These are phyloP conservation scores for Graphilbum sp. DNA, from an alignment of 2,329 filamentous ascomycete species.

Conservation along the genomic window DNA sequence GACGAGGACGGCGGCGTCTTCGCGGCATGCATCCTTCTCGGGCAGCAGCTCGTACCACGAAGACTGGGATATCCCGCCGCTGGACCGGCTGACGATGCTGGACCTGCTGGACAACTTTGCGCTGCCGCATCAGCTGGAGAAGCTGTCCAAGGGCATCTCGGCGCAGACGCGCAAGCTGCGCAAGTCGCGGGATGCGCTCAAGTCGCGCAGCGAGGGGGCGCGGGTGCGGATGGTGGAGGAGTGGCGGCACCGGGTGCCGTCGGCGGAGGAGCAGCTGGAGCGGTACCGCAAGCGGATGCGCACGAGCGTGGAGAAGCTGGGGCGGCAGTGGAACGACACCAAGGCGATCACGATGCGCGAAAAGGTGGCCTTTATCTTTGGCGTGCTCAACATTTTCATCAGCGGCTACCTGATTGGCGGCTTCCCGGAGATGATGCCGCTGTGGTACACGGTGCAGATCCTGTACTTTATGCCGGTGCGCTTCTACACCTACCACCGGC, in stretches of 20 bases:
- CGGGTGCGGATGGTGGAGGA: slow-evolving; percentile 83
- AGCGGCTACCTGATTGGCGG: slow-evolving; percentile 87
- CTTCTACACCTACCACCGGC: slow-evolving; percentile 76
- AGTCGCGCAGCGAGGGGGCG: slow-evolving; percentile 59
- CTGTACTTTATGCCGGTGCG: slow-evolving; percentile 96
- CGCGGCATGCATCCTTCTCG: slow-evolving; percentile 69
- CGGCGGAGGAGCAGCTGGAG: slow-evolving; percentile 81
- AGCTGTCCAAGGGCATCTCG: slow-evolving; percentile 67
- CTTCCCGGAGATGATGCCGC: slow-evolving; percentile 69
- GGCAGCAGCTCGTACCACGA: slow-evolving; percentile 73
- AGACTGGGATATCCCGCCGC: slow-evolving; percentile 77
- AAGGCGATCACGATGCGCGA: slow-evolving; percentile 78
- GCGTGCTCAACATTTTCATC: slow-evolving; percentile 93
- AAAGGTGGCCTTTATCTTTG: slow-evolving; percentile 91
- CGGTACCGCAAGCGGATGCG: slow-evolving; percentile 82
- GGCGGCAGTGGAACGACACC: slow-evolving; percentile 74
- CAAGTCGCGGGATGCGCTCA: slow-evolving; percentile 65
- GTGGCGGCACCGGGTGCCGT: slow-evolving; percentile 72
- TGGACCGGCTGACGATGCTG: slow-evolving; percentile 81
- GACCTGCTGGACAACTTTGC: slow-evolving; percentile 91
- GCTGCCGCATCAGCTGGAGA: slow-evolving; percentile 66
- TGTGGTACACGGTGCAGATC: slow-evolving; percentile 81
- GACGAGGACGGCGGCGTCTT: slow-evolving; percentile 39
- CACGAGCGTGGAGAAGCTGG: slow-evolving; percentile 72
- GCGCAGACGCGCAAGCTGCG: slow-evolving; percentile 74